Conservation (phyloP, 129 eudicot genomes). For the Flaveria sonorensis region DNA sequence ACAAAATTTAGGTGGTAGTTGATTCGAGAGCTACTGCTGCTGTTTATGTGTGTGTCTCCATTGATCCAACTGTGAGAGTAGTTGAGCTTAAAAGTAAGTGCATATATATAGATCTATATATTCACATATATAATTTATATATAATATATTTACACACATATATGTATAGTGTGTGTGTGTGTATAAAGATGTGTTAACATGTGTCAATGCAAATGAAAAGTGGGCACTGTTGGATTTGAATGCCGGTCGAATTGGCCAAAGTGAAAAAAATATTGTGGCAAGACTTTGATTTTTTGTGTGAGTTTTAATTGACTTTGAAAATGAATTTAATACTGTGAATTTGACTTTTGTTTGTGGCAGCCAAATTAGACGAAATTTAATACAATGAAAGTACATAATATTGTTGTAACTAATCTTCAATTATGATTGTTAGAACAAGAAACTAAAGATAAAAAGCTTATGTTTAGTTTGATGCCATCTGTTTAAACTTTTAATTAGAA, state of each 20-base stretch:
- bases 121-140: background rate
- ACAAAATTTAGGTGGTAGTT: slow-evolving; percentile 8
- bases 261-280: slow-evolving; percentile 19
- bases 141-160: background rate
- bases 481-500: background rate
- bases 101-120: background rate
- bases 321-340: slow-evolving; percentile 28
- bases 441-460: background rate
- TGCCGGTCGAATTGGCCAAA: slow-evolving; percentile 29
- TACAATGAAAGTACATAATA: too few species aligned
- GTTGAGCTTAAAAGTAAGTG: slow-evolving; percentile 18
- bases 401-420: background rate
- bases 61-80: slow-evolving; percentile 26
- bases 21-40: slow-evolving; percentile 22
- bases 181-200: background rate
- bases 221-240: slow-evolving; percentile 25
- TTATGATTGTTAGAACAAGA: too few species aligned
- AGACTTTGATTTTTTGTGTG: slow-evolving; percentile 29
- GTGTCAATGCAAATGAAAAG: background rate
- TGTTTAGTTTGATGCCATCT: background rate
- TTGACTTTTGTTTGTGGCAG: slow-evolving; percentile 27
- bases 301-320: slow-evolving; percentile 30
- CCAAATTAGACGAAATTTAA: slow-evolving; percentile 10
- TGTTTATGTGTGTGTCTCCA: slow-evolving; percentile 9
- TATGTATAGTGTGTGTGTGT: background rate